Evolutionary conservation across 75 land plant genomes (phyloP), one percentile per base, ranked within the genome.

Genomic region (Larix kaempferi): DNA sequence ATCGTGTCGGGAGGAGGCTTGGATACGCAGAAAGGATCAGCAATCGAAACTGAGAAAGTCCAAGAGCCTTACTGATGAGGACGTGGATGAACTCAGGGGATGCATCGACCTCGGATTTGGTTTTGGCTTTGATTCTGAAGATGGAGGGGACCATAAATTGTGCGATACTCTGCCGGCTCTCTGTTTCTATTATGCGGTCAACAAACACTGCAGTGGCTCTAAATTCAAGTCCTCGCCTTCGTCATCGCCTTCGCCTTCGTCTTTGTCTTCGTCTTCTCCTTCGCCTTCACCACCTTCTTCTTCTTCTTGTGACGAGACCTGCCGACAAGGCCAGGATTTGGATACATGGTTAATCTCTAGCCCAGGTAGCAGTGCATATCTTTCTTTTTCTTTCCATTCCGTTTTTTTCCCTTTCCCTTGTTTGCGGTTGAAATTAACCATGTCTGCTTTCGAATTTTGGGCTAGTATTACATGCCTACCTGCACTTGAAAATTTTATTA

Each of bases 71-170:
- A 92, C 94, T 12, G 94, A 89, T 59, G 94, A 92, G 41, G 94
- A 92, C 54, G 59, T 92, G 26, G 94, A 92, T 37, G 94, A 92
- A 79, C 86, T 92, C 33, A 79, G 84, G 49, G 94, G 86, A 13
- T 89, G 89, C 54, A 80, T 92, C 35, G 94, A 92, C 75, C 85
- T 92, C 1, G 94, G 94, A 11, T 88, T 92, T 79, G 80, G 90
- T n/a, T 89, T 91, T 75, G 84, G 62, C 25, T 35, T 22, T 55
- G 91, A 82, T 29, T 77, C 78, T 56, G 85, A 77, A 16, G 19
- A 81, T 1, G 80, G 82, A 26, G 15, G 61, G 21, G 83, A 83
- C 61, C 74, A 41, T 35, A 35, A 75, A 73, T 79, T 91, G 41
- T 78, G 92, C 59, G 82, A 89, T 39, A 84, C 89, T 0, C 49